These are phyloP conservation scores for Scytalidium lignicola DNA, from an alignment of 2,329 filamentous ascomycete genomes.

Conservation along the genomic window DNA sequence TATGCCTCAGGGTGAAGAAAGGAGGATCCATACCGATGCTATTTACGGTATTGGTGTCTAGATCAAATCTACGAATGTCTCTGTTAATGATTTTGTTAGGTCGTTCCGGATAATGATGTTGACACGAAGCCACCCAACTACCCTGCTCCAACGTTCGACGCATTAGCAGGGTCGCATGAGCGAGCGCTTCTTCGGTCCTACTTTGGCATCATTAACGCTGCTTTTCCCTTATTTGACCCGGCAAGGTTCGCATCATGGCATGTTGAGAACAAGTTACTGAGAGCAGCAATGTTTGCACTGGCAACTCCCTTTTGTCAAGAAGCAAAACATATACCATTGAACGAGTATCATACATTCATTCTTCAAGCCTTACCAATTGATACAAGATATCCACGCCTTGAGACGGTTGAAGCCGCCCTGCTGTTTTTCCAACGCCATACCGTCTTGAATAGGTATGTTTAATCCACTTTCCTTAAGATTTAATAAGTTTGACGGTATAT, in stretches of 20 bases:
- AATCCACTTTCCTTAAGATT: neutral
- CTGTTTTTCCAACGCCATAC: slow-evolving; percentile 16
- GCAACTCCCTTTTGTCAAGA: slow-evolving; percentile 18
- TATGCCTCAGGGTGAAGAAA: slow-evolving; percentile 17
- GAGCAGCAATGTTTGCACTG: slow-evolving; percentile 20
- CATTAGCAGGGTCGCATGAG: slow-evolving; percentile 13
- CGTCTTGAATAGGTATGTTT: neutral
- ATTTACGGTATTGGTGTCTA: slow-evolving; percentile 3
- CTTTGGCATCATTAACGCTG: slow-evolving; percentile 19
- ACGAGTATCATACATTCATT: neutral
- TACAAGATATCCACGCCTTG: slow-evolving; percentile 16
- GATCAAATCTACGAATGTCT: neutral
- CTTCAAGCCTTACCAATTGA: slow-evolving; percentile 15
- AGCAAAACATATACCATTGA: slow-evolving; percentile 3
- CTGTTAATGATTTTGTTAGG: slow-evolving; percentile 7
- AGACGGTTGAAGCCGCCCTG: slow-evolving; percentile 20
- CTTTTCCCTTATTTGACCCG: slow-evolving; percentile 21
- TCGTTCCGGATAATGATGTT: slow-evolving; percentile 19
- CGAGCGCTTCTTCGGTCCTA: slow-evolving; percentile 16
- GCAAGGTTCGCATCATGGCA: slow-evolving; percentile 12
- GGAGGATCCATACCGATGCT: slow-evolving; percentile 2
- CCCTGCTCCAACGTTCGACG: slow-evolving; percentile 17
- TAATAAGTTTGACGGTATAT: neutral
- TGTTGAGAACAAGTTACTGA: slow-evolving; percentile 14
- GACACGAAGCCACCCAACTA: slow-evolving; percentile 19